Conservation (phyloP, 1,139 yeast genomes). For the Citeromyces hawaiiensis region DNA sequence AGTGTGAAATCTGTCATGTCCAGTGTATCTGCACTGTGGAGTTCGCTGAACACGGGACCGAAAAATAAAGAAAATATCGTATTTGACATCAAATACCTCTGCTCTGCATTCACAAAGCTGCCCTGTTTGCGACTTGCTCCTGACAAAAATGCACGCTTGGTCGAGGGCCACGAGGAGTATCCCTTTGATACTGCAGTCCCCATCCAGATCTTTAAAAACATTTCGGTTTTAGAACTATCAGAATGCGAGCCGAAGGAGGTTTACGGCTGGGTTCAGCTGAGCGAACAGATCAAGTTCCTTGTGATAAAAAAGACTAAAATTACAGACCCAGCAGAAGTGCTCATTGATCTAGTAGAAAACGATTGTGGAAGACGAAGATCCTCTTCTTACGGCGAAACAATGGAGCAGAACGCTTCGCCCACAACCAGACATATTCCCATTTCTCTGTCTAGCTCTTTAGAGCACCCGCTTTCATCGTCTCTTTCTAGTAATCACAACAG, state of each 20-base stretch:
- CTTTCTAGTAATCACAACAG: not conserved
- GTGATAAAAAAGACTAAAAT: slow-evolving; percentile 38
- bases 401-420: not conserved
- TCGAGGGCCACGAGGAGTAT: slow-evolving; percentile 52
- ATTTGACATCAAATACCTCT: slow-evolving; percentile 39
- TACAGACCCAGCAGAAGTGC: slow-evolving; percentile 36
- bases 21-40: slow-evolving; percentile 25
- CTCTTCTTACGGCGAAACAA: slow-evolving; percentile 1
- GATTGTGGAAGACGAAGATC: slow-evolving; percentile 29
- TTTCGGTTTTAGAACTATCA: slow-evolving; percentile 45
- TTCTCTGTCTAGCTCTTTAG: slow-evolving; percentile 2
- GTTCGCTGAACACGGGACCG: slow-evolving; percentile 5
- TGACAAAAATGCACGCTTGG: slow-evolving; percentile 39
- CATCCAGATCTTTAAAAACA: slow-evolving; percentile 40
- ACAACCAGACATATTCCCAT: not conserved
- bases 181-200: slow-evolving; percentile 66
- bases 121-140: slow-evolving; percentile 53
- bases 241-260: slow-evolving; percentile 54
- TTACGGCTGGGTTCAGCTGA: slow-evolving; percentile 48
- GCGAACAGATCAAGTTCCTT: slow-evolving; percentile 42
- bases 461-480: slow-evolving; percentile 4
- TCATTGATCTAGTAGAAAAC: slow-evolving; percentile 41
- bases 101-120: slow-evolving; percentile 52
- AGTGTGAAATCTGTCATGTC: slow-evolving; percentile 44
- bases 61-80: slow-evolving; percentile 20